Conservation (phyloP, 139 green algal species). For the Chlamydomonas sphaeroides region DNA sequence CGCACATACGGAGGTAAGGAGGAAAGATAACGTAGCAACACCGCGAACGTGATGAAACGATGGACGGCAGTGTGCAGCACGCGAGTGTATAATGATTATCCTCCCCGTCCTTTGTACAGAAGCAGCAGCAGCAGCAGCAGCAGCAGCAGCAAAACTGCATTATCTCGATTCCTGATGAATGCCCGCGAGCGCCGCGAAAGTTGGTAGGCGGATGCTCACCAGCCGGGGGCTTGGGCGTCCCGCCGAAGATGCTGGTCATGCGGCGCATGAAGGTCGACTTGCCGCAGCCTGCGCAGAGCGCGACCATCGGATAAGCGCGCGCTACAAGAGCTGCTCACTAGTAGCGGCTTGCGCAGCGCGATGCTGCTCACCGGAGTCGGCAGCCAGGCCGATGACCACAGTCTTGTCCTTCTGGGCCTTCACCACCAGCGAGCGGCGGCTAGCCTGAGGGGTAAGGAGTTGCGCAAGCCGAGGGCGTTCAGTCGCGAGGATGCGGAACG, state of each 20-base stretch:
- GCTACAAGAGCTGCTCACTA: neutral
- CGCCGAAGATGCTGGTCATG: slow-evolving; percentile 98
- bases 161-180: no score
- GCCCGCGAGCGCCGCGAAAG: no score
- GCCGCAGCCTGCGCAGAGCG: slow-evolving; percentile 93
- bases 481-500: no score
- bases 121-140: no score
- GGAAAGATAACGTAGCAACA: neutral
- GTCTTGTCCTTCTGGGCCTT: slow-evolving; percentile 70
- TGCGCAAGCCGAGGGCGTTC: no score
- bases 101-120: no score
- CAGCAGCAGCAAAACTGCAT: no score
- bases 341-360: neutral
- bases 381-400: slow-evolving; percentile 96
- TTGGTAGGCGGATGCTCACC: slow-evolving; percentile 71
- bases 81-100: no score
- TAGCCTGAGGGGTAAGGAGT: slow-evolving; percentile 3
- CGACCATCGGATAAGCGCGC: no score
- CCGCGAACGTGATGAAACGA: no score
- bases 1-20: no score
- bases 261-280: slow-evolving; percentile 99
- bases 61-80: no score
- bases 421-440: slow-evolving; percentile 56
- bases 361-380: slow-evolving; percentile 86
- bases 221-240: slow-evolving; percentile 86